A percentile compares a stretch with the other conserved stretches of the same genome.
Evolutionary conservation across 2,329 filamentous ascomycete genomes (phyloP).

Genomic region (Domatiomyces catenatus): DNA sequence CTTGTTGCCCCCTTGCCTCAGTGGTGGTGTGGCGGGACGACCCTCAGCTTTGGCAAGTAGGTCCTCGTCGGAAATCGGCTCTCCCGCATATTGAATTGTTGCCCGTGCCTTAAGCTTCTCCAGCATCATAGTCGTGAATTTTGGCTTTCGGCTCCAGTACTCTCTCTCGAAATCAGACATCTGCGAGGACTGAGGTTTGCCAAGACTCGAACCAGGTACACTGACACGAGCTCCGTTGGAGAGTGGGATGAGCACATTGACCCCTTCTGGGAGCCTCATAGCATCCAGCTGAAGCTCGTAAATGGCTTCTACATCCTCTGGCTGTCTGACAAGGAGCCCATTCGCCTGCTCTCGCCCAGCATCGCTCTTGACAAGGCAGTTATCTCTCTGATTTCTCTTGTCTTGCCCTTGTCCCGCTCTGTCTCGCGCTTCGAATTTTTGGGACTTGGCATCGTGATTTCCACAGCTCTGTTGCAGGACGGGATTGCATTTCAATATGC

Average conservation of each 20-base stretch:
- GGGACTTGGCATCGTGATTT: background rate
- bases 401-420: background rate
- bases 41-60: background rate
- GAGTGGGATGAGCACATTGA: constrained; percentile 9
- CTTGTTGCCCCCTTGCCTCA: background rate
- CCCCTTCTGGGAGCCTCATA: constrained; percentile 12
- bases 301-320: constrained; percentile 8
- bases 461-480: background rate
- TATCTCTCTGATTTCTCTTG: background rate
- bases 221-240: constrained; percentile 10
- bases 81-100: background rate
- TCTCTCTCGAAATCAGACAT: constrained; percentile 13
- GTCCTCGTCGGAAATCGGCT: background rate
- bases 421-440: background rate
- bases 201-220: constrained; percentile 12
- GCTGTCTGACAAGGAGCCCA: constrained; percentile 8
- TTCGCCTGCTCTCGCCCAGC: constrained; percentile 3
- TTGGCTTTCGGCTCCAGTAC: constrained; percentile 12
- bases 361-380: background rate
- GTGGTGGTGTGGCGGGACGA: background rate
- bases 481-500: background rate
- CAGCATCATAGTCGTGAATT: constrained; percentile 9
- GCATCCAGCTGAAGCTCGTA: constrained; percentile 13
- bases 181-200: constrained; percentile 8
- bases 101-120: constrained; percentile 2